Evolutionary conservation across 2,329 filamentous ascomycete genomes (phyloP), one percentile per base, ranked within the genome.

Genomic region (Botryotinia convoluta): DNA sequence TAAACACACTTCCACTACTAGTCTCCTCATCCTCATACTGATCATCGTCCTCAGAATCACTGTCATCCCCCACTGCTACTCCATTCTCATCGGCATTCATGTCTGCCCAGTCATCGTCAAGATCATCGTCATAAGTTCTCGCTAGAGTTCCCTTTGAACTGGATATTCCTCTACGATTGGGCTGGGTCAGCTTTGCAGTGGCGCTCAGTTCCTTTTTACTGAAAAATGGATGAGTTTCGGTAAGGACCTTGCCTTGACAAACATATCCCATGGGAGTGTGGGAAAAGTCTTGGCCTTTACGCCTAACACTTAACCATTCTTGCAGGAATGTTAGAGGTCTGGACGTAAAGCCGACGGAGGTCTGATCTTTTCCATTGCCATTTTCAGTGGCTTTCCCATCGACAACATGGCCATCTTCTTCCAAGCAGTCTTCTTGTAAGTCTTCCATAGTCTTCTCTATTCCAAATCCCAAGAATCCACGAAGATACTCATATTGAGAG

Each of bases 181-280:
- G 44, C n/a, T 32, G 61, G 29, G 39, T n/a, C 22, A 48, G 48
- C 37, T 71, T 71, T 20, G n/a, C 16, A 6, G 44, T 18, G 26
- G 22, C 32, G 18, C 14, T 14, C n/a, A 12, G 5, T 22, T 69
- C 71, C 4, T 44, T 57, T 29, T 72, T 68, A 16, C 37, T 60
- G 37, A 91, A 90, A 80, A 90, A 90, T 0, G 85, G 81, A 70
- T 90, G 88, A 20, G 82, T 82, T 7, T 80, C 77, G 0, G 80
- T 80, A 0, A 91, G 81, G 0, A 81, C 78, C 74, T 87, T 78
- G 12, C 76, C 75, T 69, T 77, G 87, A n/a, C 76, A 77, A 5
- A 78, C 61, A 54, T 76, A 73, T 20, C 87, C 86, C 84, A 90
- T 89, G 0, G 88, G 89, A 0, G 87, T 90, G 39, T 90, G 86